Evolutionary conservation across 352 stramenopile species (phyloP).

Genomic region (Phytophthora litchii): DNA sequence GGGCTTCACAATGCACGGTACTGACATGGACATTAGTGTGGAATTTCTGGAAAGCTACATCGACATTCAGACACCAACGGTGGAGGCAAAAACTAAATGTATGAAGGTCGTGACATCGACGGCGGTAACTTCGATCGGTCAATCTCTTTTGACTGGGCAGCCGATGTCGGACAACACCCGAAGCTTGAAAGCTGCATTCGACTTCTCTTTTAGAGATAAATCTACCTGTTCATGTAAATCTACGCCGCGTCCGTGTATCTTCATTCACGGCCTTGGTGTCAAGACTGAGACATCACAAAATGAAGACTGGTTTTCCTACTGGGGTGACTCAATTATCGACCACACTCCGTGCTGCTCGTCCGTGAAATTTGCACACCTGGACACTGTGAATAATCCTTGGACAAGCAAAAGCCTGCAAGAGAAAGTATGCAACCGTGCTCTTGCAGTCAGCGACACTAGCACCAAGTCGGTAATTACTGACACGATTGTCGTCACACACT

Average conservation of each 20-base stretch:
- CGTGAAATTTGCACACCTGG: conserved; percentile 18
- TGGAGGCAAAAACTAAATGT: neutral
- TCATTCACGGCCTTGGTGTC: conserved; percentile 26
- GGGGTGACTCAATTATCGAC: conserved; percentile 17
- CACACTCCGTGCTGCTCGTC: conserved; percentile 27
- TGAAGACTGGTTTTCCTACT: conserved; percentile 21
- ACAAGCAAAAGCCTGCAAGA: conserved; percentile 12
- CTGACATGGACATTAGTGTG: conserved; percentile 24
- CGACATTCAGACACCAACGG: neutral
- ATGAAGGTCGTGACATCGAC: neutral
- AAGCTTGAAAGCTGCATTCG: conserved; percentile 21
- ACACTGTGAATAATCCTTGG: conserved; percentile 25
- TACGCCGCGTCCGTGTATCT: conserved; percentile 24
- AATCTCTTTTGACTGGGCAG: conserved; percentile 16
- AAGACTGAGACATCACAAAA: conserved; percentile 13
- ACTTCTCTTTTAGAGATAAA: conserved; percentile 14
- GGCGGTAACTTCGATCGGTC: conserved; percentile 13
- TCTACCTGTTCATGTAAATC: conserved; percentile 26
- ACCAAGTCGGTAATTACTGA: conserved; percentile 11
- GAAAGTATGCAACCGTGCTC: conserved; percentile 24
- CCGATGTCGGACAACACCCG: neutral
- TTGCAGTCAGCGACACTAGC: conserved; percentile 22
- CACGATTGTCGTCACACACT: conserved; percentile 29
- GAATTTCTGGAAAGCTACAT: conserved; percentile 9
- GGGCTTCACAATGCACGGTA: conserved; percentile 18